These are phyloP conservation scores for Schwanniomyces etchellsii DNA, from an alignment of 1,139 yeast genomes.

Conservation along the genomic window DNA sequence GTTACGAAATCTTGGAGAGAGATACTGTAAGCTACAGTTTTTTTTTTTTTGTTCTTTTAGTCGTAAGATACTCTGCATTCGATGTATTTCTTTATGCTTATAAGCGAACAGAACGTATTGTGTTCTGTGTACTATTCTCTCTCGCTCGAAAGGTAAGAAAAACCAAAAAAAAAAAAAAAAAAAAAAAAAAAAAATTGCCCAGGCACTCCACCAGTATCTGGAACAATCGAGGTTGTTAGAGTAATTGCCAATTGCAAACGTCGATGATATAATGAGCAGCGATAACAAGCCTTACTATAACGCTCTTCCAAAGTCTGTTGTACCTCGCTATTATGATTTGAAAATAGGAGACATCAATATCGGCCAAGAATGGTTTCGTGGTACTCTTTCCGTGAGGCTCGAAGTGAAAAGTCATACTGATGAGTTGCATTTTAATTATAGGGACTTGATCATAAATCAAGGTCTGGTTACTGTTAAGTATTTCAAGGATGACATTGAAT, in stretches of 20 bases:
- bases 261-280: background rate
- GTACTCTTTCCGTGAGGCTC: constrained; percentile 36
- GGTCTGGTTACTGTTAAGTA: constrained; percentile 10
- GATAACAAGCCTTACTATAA: constrained; percentile 24
- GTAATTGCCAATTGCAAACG: background rate
- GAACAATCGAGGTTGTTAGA: background rate
- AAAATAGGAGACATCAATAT: constrained; percentile 32
- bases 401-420: constrained; percentile 24
- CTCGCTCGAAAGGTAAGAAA: background rate
- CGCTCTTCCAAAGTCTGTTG: constrained; percentile 38
- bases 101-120: too few species aligned
- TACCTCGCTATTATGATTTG: constrained; percentile 41
- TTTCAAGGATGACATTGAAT: constrained; percentile 3
- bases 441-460: constrained; percentile 23
- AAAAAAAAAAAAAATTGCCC: background rate
- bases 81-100: too few species aligned
- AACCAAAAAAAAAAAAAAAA: background rate
- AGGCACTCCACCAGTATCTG: too few species aligned
- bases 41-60: too few species aligned
- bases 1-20: too few species aligned
- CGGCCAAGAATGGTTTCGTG: constrained; percentile 28
- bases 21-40: too few species aligned
- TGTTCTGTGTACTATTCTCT: too few species aligned
- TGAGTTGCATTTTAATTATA: constrained; percentile 37
- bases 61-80: too few species aligned